phyloP scores from a whole-genome alignment of 257 asterid species.

The Solanum sparsipilum region DNA sequence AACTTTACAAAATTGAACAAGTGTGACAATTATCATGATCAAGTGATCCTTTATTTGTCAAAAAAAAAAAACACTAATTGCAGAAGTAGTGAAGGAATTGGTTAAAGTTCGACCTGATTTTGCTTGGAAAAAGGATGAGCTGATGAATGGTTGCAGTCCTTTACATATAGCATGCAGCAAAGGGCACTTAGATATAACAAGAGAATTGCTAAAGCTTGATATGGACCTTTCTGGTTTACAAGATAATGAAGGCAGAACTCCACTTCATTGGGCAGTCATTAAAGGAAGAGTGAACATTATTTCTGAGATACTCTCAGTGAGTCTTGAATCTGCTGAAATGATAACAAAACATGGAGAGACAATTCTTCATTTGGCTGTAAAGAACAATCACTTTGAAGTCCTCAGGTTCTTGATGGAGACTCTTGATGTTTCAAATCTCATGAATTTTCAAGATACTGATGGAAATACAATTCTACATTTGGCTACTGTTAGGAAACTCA shows the following conservation, averaged over 20 bases:
- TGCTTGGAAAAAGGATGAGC: conserved; percentile 19
- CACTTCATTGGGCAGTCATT: too few relatives aligned
- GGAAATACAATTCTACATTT: conserved; percentile 40
- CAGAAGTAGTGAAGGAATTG: conserved; percentile 39
- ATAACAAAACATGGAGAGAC: conserved; percentile 25
- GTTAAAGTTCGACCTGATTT: conserved; percentile 28
- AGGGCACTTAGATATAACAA: too few relatives aligned
- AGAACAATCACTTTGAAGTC: conserved; percentile 35
- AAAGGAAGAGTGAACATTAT: too few relatives aligned
- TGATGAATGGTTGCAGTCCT: conserved; percentile 22
- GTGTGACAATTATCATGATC: too few relatives aligned
- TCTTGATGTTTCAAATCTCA: conserved; percentile 9
- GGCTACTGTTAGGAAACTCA: conserved; percentile 37
- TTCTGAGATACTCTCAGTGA: too few relatives aligned
- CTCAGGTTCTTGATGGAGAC: conserved; percentile 25
- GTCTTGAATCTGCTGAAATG: conserved; percentile 18
- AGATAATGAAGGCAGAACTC: too few relatives aligned
- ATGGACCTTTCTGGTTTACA: too few relatives aligned
- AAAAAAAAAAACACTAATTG: background rate
- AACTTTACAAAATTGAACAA: too few relatives aligned
- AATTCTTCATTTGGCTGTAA: conserved; percentile 41
- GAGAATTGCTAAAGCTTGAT: too few relatives aligned
- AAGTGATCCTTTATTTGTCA: background rate
- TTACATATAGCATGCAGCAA: conserved; percentile 41
- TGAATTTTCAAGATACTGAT: conserved; percentile 27